Base-by-base conservation (phyloP, 2,329 filamentous ascomycete species). In the Trichoderma sp. region DNA sequence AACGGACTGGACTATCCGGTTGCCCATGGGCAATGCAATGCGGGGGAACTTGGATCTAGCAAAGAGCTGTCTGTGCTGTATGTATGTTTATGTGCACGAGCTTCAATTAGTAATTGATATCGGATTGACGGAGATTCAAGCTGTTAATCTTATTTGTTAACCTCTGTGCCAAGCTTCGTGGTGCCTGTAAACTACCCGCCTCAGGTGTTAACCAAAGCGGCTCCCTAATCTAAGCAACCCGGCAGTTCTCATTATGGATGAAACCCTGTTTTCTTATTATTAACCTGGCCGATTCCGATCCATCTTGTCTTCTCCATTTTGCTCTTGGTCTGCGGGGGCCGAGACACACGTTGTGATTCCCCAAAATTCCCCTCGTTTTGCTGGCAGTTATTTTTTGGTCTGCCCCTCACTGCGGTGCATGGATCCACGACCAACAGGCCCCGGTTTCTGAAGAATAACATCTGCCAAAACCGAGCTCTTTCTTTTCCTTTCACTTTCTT, bases 271-370 rank as follows among this genome's bases (percentile, higher is more conserved):
- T 50, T 20, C 2, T 20, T 1, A 50, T 20, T 23, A 53, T 23
- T 20, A 23, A 53, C n/a, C 20, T 53, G 20, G 20, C 47, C 47
- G 47, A 53, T 53, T 53, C 47, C 11, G 11, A 13, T 53, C 47
- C 47, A 53, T 53, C 47, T 23, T 53, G 4, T 53, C 47, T 23
- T 53, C 11, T 53, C n/a, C 20, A 23, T 23, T 6, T 50, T 53
- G 28, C 20, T 50, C 39, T 65, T 3, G n/a, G 7, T 53, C 62
- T 66, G 63, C 63, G 63, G 63, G 63, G 63, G 47, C 17, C 63
- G 43, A 65, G 39, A 65, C 43, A 53, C 43, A 65, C 62, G 63
- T 55, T 23, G 63, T 65, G 63, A 23, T 65, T 55, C 63, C 63
- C 63, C 47, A 53, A 53, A 23, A 2, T 5, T 20, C n/a, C 58